Percentiles rank a stretch among this genome's conserved stretches.
Evolutionary conservation across 495 filamentous ascomycete species (phyloP).

Genomic region (Aspergillus heteromorphus): DNA sequence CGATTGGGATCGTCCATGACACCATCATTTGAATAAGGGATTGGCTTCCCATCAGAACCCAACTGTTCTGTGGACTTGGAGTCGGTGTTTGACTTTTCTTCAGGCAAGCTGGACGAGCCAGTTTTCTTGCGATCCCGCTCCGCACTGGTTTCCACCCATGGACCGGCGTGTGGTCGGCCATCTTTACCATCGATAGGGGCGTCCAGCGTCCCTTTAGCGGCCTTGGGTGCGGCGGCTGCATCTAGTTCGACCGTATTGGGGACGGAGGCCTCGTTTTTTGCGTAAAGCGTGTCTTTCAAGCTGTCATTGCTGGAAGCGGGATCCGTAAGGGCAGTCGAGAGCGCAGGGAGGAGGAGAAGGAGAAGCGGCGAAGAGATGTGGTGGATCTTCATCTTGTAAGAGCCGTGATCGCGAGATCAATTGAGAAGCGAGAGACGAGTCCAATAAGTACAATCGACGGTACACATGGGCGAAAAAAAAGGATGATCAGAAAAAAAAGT

Average conservation of each 20-base stretch:
- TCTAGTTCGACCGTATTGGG: constrained; percentile 18
- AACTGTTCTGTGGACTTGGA: constrained; percentile 31
- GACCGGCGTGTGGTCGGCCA: constrained; percentile 89
- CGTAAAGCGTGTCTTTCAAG: constrained; percentile 12
- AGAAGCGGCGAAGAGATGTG: constrained; percentile 24
- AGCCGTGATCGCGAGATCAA: constrained; percentile 8
- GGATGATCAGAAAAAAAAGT: neutral
- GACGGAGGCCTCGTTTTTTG: constrained; percentile 17
- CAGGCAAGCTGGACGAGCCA: constrained; percentile 20
- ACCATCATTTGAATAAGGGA: constrained; percentile 74
- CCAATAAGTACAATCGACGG: neutral
- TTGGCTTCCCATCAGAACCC: constrained; percentile 58
- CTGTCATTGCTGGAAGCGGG: constrained; percentile 11
- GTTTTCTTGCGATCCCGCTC: constrained; percentile 54
- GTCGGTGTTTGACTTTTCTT: constrained; percentile 25
- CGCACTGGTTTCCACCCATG: constrained; percentile 68
- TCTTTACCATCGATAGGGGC: constrained; percentile 93
- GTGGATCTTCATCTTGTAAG: constrained; percentile 29
- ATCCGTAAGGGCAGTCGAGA: constrained; percentile 25
- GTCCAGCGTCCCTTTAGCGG: constrained; percentile 64
- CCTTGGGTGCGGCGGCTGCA: constrained; percentile 16
- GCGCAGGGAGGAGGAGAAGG: constrained; percentile 34
- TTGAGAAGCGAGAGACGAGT: neutral
- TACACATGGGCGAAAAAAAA: neutral
- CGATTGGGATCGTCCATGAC: constrained; percentile 87